Conservation (phyloP, 306 rosid genomes). For the Cicer pinnatifidum region DNA sequence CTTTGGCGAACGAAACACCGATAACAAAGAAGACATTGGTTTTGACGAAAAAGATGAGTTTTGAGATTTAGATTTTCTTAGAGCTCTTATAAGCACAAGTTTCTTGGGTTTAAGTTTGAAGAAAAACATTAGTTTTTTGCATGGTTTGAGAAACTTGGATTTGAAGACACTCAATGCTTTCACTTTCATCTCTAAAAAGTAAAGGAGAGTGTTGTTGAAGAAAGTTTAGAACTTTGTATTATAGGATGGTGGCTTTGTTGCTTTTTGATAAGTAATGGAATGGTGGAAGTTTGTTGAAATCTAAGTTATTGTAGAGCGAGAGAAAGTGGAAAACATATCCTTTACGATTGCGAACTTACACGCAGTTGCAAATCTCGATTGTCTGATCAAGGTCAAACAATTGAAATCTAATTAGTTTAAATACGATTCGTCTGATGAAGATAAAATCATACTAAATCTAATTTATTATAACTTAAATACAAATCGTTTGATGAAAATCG, state of each 20-base stretch:
- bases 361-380: neutral
- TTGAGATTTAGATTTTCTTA: constrained; percentile 28
- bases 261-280: constrained; percentile 23
- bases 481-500: neutral
- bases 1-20: constrained; percentile 49
- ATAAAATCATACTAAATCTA: neutral
- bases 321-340: neutral
- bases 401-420: neutral
- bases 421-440: neutral
- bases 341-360: neutral
- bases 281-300: constrained; percentile 42
- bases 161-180: constrained; percentile 68
- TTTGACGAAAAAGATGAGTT: constrained; percentile 34
- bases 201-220: constrained; percentile 58
- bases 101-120: constrained; percentile 66
- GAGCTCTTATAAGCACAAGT: constrained; percentile 56
- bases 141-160: constrained; percentile 77
- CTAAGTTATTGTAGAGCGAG: constrained; percentile 47
- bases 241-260: constrained; percentile 39
- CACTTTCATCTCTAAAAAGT: constrained; percentile 61
- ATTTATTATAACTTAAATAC: neutral
- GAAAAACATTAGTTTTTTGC: constrained; percentile 56
- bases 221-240: constrained; percentile 43
- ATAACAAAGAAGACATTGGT: constrained; percentile 50
- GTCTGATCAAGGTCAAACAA: neutral